phyloP scores from a whole-genome alignment of 208 protist species.

The Trypanosoma rangeli region DNA sequence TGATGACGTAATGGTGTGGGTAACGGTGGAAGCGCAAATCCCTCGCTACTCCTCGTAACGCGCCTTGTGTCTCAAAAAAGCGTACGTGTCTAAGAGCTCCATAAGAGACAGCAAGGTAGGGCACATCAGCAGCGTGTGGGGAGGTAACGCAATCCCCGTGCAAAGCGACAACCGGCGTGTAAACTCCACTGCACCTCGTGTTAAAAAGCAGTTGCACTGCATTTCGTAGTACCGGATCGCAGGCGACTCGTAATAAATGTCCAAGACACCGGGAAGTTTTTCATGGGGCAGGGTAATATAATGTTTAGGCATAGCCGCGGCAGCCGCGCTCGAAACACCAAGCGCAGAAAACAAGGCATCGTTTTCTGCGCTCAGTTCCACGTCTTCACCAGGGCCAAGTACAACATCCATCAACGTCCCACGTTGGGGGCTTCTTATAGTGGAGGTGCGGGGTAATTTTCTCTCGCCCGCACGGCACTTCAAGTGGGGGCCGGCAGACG shows the following conservation, averaged over 20 bases:
- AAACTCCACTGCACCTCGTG: conserved; percentile 58
- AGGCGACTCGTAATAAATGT: conserved; percentile 69
- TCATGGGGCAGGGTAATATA: conserved; percentile 18
- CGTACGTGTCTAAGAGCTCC: conserved; percentile 77
- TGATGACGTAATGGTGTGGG: neutral
- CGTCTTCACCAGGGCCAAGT: neutral
- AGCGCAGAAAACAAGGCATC: neutral
- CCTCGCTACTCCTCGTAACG: neutral
- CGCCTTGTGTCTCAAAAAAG: conserved; percentile 40
- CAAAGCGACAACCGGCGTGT: conserved; percentile 33
- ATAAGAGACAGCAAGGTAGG: conserved; percentile 70
- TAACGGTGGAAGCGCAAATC: neutral
- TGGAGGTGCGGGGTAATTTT: neutral
- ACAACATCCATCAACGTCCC: neutral
- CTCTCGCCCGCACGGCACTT: neutral
- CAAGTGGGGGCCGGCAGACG: neutral
- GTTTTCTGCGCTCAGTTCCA: neutral
- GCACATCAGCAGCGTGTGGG: conserved; percentile 72
- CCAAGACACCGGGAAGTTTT: conserved; percentile 30
- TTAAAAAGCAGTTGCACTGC: conserved; percentile 64
- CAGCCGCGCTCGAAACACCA: neutral
- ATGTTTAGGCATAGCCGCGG: neutral
- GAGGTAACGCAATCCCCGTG: conserved; percentile 64
- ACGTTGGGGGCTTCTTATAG: neutral
- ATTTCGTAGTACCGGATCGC: conserved; percentile 73